A percentile compares a stretch with the other conserved stretches of the same genome.
phyloP scores from a whole-genome alignment of 495 filamentous ascomycete genomes.

The Penicillium diatomitis region DNA sequence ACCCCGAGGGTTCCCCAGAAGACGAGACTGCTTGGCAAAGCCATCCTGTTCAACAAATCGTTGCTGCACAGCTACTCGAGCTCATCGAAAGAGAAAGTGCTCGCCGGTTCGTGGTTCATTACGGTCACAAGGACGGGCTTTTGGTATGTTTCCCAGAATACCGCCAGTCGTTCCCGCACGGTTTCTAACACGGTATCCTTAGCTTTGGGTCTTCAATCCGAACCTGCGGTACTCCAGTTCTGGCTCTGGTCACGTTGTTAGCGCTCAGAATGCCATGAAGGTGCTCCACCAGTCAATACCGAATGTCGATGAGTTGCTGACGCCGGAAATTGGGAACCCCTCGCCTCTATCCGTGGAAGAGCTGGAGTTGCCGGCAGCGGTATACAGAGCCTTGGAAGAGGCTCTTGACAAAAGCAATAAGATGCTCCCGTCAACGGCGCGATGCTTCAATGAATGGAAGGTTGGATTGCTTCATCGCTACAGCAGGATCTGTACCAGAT shows the following conservation, averaged over 20 bases:
- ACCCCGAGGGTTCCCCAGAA: not conserved
- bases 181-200: conserved; percentile 8
- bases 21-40: conserved; percentile 16
- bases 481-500: conserved; percentile 2
- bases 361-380: conserved; percentile 45
- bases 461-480: conserved; percentile 53
- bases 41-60: conserved; percentile 41
- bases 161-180: too few species aligned
- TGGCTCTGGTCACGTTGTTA: conserved; percentile 19
- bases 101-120: conserved; percentile 40
- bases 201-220: conserved; percentile 64
- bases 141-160: conserved; percentile 21
- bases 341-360: conserved; percentile 52
- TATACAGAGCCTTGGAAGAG: conserved; percentile 34
- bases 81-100: conserved; percentile 40
- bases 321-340: conserved; percentile 33
- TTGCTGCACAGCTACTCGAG: conserved; percentile 43
- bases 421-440: conserved; percentile 46
- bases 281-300: conserved; percentile 48
- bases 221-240: conserved; percentile 55
- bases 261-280: conserved; percentile 51
- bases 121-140: conserved; percentile 26
- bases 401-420: conserved; percentile 40
- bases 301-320: conserved; percentile 46
- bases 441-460: conserved; percentile 54